Conservation (phyloP, 2,329 filamentous ascomycete genomes). For the Phialocephala sp. region DNA sequence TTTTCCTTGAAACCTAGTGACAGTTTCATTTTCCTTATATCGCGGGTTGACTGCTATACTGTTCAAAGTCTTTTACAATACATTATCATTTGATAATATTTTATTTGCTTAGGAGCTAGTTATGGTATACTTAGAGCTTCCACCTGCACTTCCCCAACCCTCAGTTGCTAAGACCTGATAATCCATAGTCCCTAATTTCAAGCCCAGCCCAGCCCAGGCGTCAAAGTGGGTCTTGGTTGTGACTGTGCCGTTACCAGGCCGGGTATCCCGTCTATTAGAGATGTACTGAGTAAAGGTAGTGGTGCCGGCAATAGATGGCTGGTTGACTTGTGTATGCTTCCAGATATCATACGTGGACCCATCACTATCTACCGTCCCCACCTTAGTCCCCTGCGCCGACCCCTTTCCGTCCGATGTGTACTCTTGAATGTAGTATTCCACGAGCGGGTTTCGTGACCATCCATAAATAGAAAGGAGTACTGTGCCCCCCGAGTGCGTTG, state of each 20-base stretch:
- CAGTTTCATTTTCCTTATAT: no score
- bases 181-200: constrained; percentile 50
- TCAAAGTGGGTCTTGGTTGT: constrained; percentile 56
- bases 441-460: constrained; percentile 48
- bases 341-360: constrained; percentile 57
- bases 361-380: constrained; percentile 56
- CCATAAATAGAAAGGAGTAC: constrained; percentile 61
- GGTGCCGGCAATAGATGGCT: constrained; percentile 54
- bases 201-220: constrained; percentile 55
- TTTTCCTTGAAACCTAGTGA: no score
- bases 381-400: constrained; percentile 48
- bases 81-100: no score
- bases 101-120: not conserved
- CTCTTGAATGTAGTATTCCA: constrained; percentile 59
- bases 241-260: constrained; percentile 51
- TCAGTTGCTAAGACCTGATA: constrained; percentile 19
- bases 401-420: constrained; percentile 52
- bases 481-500: constrained; percentile 49
- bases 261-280: not conserved
- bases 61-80: no score
- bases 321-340: constrained; percentile 45
- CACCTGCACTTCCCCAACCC: constrained; percentile 6
- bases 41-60: no score
- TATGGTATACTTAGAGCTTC: constrained; percentile 9
- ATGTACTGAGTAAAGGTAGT: constrained; percentile 52